Conservation (phyloP, 306 rosid genomes). For the Abrus precatorius region DNA sequence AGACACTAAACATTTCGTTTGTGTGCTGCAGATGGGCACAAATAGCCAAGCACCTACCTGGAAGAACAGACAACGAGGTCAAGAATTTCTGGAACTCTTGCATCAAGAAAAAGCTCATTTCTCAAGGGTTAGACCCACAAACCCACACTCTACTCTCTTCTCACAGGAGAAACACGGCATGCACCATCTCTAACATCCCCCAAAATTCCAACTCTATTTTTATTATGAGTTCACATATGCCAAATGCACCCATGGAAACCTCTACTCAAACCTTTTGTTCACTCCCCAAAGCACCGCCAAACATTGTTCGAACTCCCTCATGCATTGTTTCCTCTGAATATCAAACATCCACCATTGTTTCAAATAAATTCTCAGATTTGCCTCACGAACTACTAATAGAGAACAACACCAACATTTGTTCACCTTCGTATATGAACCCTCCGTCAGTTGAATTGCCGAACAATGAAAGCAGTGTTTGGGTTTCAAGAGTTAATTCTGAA, state of each 20-base stretch:
- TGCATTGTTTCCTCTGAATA: constrained; percentile 30
- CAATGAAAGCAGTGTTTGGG: constrained; percentile 49
- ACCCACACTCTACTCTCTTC: constrained; percentile 78
- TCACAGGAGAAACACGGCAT: constrained; percentile 39
- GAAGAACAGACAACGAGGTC: constrained; percentile 93
- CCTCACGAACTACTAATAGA: constrained; percentile 38
- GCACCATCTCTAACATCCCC: constrained; percentile 26
- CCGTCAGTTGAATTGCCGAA: constrained; percentile 41
- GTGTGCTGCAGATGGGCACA: constrained; percentile 76
- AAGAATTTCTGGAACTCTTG: constrained; percentile 95
- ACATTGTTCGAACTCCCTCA: constrained; percentile 39
- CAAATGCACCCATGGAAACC: constrained; percentile 41
- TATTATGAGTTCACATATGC: constrained; percentile 37
- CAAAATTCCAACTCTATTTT: constrained; percentile 48
- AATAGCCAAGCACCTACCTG: constrained; percentile 94
- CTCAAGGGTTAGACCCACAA: constrained; percentile 89
- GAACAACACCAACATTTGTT: constrained; percentile 42
- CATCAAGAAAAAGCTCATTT: constrained; percentile 83
- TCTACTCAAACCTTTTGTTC: constrained; percentile 36
- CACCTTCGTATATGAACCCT: constrained; percentile 48
- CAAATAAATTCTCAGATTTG: constrained; percentile 31
- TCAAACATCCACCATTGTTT: constrained; percentile 40
- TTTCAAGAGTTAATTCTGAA: constrained; percentile 46
- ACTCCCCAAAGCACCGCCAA: constrained; percentile 39
- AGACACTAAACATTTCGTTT: neutral